phyloP scores from a whole-genome alignment of 192 early-diverging fungal genomes.

The Coemansia sp. region DNA sequence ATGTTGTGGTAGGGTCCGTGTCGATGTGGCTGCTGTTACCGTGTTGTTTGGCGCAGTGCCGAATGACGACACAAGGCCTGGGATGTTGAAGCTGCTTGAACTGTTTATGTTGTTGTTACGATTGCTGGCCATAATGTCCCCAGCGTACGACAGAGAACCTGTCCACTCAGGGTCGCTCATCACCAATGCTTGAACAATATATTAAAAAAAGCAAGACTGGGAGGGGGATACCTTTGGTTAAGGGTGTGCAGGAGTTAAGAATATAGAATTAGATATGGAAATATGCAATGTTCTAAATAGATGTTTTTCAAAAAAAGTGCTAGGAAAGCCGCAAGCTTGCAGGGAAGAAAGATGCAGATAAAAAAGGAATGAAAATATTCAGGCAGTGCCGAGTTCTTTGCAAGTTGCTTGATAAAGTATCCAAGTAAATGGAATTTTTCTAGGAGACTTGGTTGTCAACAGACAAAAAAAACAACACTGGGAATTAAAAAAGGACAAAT shows the following conservation, averaged over 20 bases:
- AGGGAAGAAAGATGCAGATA: neutral
- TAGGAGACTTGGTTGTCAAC: neutral
- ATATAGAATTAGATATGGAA: conserved; percentile 6
- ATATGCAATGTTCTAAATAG: neutral
- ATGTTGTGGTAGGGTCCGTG: conserved; percentile 27
- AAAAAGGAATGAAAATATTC: neutral
- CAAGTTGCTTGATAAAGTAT: neutral
- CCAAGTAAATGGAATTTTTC: neutral
- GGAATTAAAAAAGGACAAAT: neutral
- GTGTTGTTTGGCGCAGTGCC: neutral
- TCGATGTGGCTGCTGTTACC: conserved; percentile 17
- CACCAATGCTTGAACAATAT: neutral
- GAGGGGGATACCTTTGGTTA: no score
- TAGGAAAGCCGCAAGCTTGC: neutral
- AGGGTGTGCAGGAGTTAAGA: no score
- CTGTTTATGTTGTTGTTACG: conserved; percentile 14
- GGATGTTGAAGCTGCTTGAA: neutral
- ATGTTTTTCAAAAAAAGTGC: no score
- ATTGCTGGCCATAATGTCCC: conserved; percentile 39
- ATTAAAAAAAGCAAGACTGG: neutral
- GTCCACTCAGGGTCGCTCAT: conserved; percentile 47
- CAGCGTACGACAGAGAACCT: conserved; percentile 36
- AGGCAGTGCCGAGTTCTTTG: neutral
- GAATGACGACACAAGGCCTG: neutral
- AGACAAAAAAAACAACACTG: neutral